Evolutionary conservation across 805 yeast species (phyloP), one percentile per base, ranked within the genome.

Genomic region (Schizosaccharomyces cryophilus): DNA sequence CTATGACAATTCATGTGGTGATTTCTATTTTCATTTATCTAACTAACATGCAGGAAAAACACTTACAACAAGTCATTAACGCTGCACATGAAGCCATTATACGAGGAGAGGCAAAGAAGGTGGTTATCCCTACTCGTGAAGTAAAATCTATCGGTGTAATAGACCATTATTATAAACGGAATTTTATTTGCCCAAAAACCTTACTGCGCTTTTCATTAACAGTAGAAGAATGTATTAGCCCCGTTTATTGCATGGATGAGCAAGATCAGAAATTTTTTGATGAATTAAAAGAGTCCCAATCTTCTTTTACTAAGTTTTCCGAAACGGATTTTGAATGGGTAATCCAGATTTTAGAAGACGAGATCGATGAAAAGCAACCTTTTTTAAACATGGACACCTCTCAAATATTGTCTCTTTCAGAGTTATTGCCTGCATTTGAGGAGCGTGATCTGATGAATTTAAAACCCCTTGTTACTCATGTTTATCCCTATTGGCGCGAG

Each of bases 121-220:
- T 84, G 55, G 90, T 84, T 70, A 93, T 93, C 66, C 98, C 98
- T 1, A 93, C 98, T 0, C 98, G 98, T 0, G 95, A 87, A 75
- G 96, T 97, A 30, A 64, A 61, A 35, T 42, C 63, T 15, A 62
- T 64, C 40, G 71, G 73, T 2, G 95, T 86, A 29, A 94, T 87
- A 48, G 66, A 74, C 6, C 78, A 82, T 65, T 88, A 78, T 71
- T 93, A 93, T 69, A 72, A 72, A 19, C 84, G 84, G 42, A 71
- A 74, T 29, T 90, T 85, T 71, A 70, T 70, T 3, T 83, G 81
- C 64, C 95, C 97, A 0, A 80, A 80, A 24, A 76, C 85, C 11
- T 90, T 88, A 69, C 85, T 93, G 62, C 84, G 87, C 66, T 86
- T 86, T 66, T 85, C 95, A 54, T 94, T 95, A 4, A 90, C 96